A percentile compares a stretch with the other conserved stretches of the same genome.
Conservation (phyloP, 176 grass and related monocot species). For the Avena insularis region DNA sequence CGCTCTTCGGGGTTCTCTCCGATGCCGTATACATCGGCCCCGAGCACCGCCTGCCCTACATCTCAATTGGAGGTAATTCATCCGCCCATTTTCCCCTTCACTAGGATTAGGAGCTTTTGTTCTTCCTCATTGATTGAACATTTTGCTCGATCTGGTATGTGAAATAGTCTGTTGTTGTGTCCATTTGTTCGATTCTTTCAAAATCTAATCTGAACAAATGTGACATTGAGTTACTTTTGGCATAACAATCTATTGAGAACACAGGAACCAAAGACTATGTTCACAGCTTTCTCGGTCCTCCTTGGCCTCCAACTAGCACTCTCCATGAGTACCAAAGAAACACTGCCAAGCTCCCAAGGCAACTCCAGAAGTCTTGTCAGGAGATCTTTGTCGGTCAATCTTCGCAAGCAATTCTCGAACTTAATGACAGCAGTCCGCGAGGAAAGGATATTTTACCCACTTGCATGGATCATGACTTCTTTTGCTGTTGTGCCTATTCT, state of each 20-base stretch:
- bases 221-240: not conserved
- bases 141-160: not conserved
- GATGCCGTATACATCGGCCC: slow-evolving; percentile 63
- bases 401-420: slow-evolving; percentile 63
- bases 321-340: slow-evolving; percentile 68
- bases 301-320: slow-evolving; percentile 73
- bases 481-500: slow-evolving; percentile 79
- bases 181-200: not conserved
- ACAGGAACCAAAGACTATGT: slow-evolving; percentile 80
- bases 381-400: slow-evolving; percentile 53
- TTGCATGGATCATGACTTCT: slow-evolving; percentile 83
- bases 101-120: not conserved
- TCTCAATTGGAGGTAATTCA: slow-evolving; percentile 65
- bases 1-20: slow-evolving; percentile 79
- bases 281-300: slow-evolving; percentile 69
- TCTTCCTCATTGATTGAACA: not conserved
- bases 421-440: slow-evolving; percentile 56
- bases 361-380: slow-evolving; percentile 35
- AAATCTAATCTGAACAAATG: not conserved
- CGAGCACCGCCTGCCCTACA: slow-evolving; percentile 70
- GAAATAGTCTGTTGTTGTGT: not conserved
- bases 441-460: slow-evolving; percentile 65
- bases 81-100: not conserved
- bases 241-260: slow-evolving; percentile 49
- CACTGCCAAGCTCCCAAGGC: slow-evolving; percentile 35